Conservation (phyloP, 768 basidiomycete species). For the Boletellus emodensis region DNA sequence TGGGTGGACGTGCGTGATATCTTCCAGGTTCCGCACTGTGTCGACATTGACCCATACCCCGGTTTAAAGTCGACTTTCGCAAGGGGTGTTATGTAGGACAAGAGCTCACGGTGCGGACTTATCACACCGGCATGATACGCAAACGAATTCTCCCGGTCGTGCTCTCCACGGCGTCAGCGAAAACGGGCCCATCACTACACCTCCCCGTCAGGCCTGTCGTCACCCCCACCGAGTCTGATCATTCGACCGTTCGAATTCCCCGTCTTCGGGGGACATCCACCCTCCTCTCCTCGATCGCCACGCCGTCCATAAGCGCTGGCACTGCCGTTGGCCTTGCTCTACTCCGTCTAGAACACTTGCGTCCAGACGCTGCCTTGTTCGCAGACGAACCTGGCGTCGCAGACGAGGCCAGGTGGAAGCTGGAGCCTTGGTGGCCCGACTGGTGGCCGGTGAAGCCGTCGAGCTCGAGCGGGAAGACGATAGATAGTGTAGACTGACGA, state of each 20-base stretch:
- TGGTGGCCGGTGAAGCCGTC: slow-evolving; percentile 49
- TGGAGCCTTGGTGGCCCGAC: slow-evolving; percentile 66
- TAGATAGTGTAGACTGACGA: slow-evolving; percentile 20
- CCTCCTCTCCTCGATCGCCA: slow-evolving; percentile 54
- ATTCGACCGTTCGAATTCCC: slow-evolving; percentile 35
- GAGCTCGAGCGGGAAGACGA: slow-evolving; percentile 9
- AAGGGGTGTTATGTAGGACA: slow-evolving; percentile 99
- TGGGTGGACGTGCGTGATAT: slow-evolving; percentile 77
- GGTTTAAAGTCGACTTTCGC: slow-evolving; percentile 77
- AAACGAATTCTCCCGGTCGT: slow-evolving; percentile 87
- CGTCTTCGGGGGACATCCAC: slow-evolving; percentile 74
- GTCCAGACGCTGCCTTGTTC: slow-evolving; percentile 22
- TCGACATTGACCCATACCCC: not conserved
- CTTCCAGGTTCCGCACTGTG: not conserved
- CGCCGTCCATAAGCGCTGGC: slow-evolving; percentile 15
- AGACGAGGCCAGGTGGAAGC: slow-evolving; percentile 32
- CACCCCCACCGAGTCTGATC: slow-evolving; percentile 18
- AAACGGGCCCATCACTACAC: slow-evolving; percentile 16
- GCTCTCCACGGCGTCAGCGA: slow-evolving; percentile 35
- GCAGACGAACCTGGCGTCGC: slow-evolving; percentile 7
- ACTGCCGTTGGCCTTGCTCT: slow-evolving; percentile 70
- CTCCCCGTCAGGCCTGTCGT: slow-evolving; percentile 24
- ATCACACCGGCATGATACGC: slow-evolving; percentile 87
- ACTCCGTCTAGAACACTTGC: slow-evolving; percentile 68
- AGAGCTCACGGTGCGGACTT: slow-evolving; percentile 94